Evolutionary conservation across 2,329 filamentous ascomycete genomes (phyloP), one percentile per base, ranked within the genome.

Genomic region (Epichloe uncinata): DNA sequence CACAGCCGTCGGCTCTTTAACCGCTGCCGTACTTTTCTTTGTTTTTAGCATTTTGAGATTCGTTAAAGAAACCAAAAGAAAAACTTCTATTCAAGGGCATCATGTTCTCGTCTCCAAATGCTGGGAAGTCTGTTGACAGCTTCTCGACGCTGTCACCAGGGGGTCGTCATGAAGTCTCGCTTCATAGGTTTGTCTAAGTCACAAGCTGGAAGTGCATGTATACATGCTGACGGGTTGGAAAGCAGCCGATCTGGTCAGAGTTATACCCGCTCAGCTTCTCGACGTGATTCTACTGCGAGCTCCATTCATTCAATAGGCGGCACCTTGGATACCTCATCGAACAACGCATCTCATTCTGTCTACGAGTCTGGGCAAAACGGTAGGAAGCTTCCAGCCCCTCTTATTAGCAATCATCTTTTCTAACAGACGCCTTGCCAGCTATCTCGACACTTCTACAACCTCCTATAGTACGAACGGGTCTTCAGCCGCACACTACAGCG

Each of bases 391-490:
- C n/a, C 16, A 26, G 4, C 40, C 15, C 20, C 45, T 40, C 12
- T 3, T 16, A 36, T 7, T 15, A 33, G 22, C 13, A n/a, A 26
- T 18, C 9, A 11, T 44, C 34, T 33, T 40, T 5, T 44, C 47
- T 49, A 34, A 49, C 12, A 3, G 8, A 34, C 8, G 11, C 16
- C 7, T 20, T 18, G 20, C 4, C 45, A 87, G 85, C 93, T 54
- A 97, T 97, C 58, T 95, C 90, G 8, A 95, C 88, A 1, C 76
- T 97, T n/a, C 77, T 97, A 4, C 87, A 95, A 61, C 84, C 88
- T 30, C 87, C 91, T 3, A 95, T 95, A 57, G 81, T 94, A 51
- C 81, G 91, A 55, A 95, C 90, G 2, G 90, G 91, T 50, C 77
- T 95, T 46, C 74, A 89, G 49, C 85, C 90, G 20, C 85, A 94